Percentiles rank a stretch among this genome's conserved stretches.
Evolutionary conservation across 1,284 basidiomycete species (phyloP).

Genomic region (Cronartium quercuum): DNA sequence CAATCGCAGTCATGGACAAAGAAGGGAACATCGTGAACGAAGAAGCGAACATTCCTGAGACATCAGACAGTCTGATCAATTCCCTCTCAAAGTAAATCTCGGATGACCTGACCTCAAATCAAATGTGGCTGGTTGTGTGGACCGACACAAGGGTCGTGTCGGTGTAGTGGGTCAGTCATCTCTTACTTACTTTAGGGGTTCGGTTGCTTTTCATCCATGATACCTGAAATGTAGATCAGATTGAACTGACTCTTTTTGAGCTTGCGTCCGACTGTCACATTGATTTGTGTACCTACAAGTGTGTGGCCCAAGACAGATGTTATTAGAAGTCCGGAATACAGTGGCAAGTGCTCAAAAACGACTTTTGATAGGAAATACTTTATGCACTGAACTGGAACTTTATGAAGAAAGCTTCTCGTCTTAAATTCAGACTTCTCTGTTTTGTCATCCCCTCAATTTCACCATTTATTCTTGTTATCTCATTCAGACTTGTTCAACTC

Average conservation of each 20-base stretch:
- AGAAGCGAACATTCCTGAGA: background rate
- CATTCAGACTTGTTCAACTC: too few species aligned
- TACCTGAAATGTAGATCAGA: background rate
- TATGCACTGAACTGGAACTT: slow-evolving; percentile 19
- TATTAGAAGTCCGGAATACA: slow-evolving; percentile 50
- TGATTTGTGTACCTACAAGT: background rate
- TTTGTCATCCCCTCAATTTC: too few species aligned
- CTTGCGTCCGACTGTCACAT: background rate
- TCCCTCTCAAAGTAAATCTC: background rate
- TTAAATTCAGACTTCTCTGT: background rate
- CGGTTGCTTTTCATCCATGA: background rate
- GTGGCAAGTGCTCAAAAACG: slow-evolving; percentile 49
- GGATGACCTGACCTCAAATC: slow-evolving; percentile 4
- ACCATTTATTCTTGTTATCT: too few species aligned
- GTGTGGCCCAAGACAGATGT: slow-evolving; percentile 51
- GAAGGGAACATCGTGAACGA: background rate
- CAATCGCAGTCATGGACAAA: background rate
- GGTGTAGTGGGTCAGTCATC: slow-evolving; percentile 24
- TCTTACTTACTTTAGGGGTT: background rate
- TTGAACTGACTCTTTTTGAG: background rate
- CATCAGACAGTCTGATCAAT: background rate
- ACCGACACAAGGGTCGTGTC: slow-evolving; percentile 4
- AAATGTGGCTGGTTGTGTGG: background rate
- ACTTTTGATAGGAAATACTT: slow-evolving; percentile 42
- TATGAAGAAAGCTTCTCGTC: slow-evolving; percentile 23